These are phyloP conservation scores for Backusella macrospora DNA, from an alignment of 192 early-diverging fungal species.

Conservation along the genomic window DNA sequence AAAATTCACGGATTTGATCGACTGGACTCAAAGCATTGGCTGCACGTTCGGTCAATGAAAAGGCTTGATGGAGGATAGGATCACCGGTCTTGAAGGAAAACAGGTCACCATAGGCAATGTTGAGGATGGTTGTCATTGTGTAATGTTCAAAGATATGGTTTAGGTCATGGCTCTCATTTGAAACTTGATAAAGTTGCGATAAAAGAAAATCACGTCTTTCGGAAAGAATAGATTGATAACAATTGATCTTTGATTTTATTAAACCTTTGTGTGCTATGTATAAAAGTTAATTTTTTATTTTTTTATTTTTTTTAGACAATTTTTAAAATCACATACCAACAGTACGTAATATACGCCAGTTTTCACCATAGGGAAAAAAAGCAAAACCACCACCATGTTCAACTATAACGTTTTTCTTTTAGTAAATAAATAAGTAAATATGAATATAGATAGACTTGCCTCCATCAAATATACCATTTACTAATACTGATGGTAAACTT, in stretches of 20 bases:
- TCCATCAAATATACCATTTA: conserved; percentile 33
- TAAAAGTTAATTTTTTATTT: too few relatives aligned
- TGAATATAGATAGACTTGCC: conserved; percentile 23
- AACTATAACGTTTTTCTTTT: background rate
- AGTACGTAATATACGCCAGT: conserved; percentile 35
- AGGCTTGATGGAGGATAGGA: conserved; percentile 34
- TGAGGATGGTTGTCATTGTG: conserved; percentile 37
- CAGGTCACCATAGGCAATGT: conserved; percentile 35
- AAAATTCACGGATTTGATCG: conserved; percentile 39
- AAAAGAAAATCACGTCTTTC: conserved; percentile 11
- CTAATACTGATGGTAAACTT: conserved; percentile 27
- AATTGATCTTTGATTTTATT: conserved; percentile 35
- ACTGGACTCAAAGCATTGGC: conserved; percentile 23
- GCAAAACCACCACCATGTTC: conserved; percentile 41
- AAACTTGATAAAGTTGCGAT: background rate
- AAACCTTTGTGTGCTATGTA: conserved; percentile 37
- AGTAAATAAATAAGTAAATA: background rate
- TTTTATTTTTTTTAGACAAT: too few relatives aligned
- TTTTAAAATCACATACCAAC: conserved; percentile 22
- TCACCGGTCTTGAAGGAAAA: conserved; percentile 30
- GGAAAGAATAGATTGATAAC: conserved; percentile 39
- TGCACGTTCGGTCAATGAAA: conserved; percentile 29
- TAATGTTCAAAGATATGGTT: conserved; percentile 31
- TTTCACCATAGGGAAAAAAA: conserved; percentile 37
- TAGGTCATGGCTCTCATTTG: background rate